Conservation (phyloP, 2,329 filamentous ascomycete species). For the Epichloe scottii region DNA sequence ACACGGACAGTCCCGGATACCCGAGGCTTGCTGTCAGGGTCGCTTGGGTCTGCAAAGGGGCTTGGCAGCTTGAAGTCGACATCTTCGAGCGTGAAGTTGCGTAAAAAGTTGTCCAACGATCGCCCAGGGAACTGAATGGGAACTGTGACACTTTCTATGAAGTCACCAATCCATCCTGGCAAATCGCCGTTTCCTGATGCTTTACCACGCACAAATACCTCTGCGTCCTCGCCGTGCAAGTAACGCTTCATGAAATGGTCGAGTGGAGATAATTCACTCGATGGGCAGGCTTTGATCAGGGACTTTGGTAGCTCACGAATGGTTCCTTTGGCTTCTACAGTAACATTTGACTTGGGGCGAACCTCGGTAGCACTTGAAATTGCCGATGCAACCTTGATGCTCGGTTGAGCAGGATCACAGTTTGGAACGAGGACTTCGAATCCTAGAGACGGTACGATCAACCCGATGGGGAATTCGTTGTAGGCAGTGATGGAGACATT, state of each 20-base stretch:
- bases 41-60: slow-evolving; percentile 61
- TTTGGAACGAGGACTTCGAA: slow-evolving; percentile 81
- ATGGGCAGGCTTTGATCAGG: slow-evolving; percentile 62
- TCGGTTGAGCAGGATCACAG: slow-evolving; percentile 57
- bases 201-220: slow-evolving; percentile 72
- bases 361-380: slow-evolving; percentile 55
- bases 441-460: slow-evolving; percentile 65
- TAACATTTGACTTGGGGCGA: slow-evolving; percentile 53
- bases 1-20: slow-evolving; percentile 78
- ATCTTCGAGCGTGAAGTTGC: slow-evolving; percentile 75
- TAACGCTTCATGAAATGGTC: slow-evolving; percentile 73
- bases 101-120: slow-evolving; percentile 70
- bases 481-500: slow-evolving; percentile 61
- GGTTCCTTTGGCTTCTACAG: slow-evolving; percentile 57
- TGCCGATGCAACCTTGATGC: slow-evolving; percentile 69
- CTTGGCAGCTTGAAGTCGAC: slow-evolving; percentile 80
- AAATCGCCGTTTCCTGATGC: slow-evolving; percentile 52
- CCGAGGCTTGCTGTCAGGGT: slow-evolving; percentile 59
- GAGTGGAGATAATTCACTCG: slow-evolving; percentile 67
- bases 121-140: slow-evolving; percentile 75
- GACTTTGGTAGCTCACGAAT: slow-evolving; percentile 62
- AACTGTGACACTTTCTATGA: slow-evolving; percentile 70
- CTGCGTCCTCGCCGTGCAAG: slow-evolving; percentile 66
- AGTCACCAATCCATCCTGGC: slow-evolving; percentile 69
- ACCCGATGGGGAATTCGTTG: slow-evolving; percentile 67